Evolutionary conservation across 345 rosid species (phyloP).

Genomic region (Citrus sinensis): DVS_A1.0 CM039163.1:4378001-4378500

Average conservation of each 20-base stretch:
- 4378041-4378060: neutral
- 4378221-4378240: neutral
- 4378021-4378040: neutral
- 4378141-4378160: neutral
- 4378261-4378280: slow-evolving; percentile 9
- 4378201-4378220: neutral
- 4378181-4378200: neutral
- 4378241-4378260: neutral
- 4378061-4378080: neutral
- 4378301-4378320: neutral
- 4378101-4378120: neutral
- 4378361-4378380: slow-evolving; percentile 31
- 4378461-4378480: slow-evolving; percentile 24
- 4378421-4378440: slow-evolving; percentile 30
- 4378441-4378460: slow-evolving; percentile 29
- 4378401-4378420: slow-evolving; percentile 43
- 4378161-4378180: neutral
- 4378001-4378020: neutral
- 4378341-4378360: slow-evolving; percentile 59
- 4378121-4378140: neutral
- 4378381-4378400: slow-evolving; percentile 27
- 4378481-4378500: slow-evolving; percentile 26
- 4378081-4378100: neutral
- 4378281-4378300: slow-evolving; percentile 14
- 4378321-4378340: slow-evolving; percentile 30